phyloP scores from a whole-genome alignment of 768 basidiomycete genomes.

The Kwoniella newhampshirensis region DNA sequence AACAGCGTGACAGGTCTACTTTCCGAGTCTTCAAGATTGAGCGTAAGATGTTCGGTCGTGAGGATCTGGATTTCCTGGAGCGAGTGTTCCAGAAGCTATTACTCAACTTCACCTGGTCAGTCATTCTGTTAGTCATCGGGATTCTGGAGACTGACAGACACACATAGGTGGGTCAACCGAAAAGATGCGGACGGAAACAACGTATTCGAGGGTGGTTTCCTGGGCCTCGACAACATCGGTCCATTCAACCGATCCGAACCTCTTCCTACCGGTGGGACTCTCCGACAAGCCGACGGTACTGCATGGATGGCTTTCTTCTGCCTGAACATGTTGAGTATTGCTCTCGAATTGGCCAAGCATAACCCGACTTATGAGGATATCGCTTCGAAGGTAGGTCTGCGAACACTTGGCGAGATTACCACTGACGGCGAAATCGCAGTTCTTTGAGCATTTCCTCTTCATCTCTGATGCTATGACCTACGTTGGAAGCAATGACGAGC shows the following conservation, averaged over 20 bases:
- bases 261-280: conserved; percentile 80
- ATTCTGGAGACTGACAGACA: neutral
- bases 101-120: conserved; percentile 92
- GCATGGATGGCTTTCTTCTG: conserved; percentile 99
- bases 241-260: conserved; percentile 97
- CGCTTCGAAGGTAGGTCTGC: conserved; percentile 93
- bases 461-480: conserved; percentile 99
- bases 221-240: conserved; percentile 96
- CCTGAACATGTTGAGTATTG: conserved; percentile 97
- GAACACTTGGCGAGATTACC: too few species aligned
- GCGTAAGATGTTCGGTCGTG: conserved; percentile 85
- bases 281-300: conserved; percentile 97
- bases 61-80: conserved; percentile 89
- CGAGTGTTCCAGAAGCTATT: conserved; percentile 97
- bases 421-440: conserved; percentile 25
- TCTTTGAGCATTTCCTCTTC: conserved; percentile 85
- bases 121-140: conserved; percentile 5
- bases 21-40: conserved; percentile 99
- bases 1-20: conserved; percentile 55
- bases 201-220: conserved; percentile 97
- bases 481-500: conserved; percentile 67
- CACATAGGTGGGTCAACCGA: conserved; percentile 88
- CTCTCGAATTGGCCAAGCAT: conserved; percentile 94
- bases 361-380: conserved; percentile 98
- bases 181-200: conserved; percentile 94